Evolutionary conservation across 2,329 filamentous ascomycete genomes (phyloP), one percentile per base, ranked within the genome.

Genomic region (Aspergillus sp.): DNA sequence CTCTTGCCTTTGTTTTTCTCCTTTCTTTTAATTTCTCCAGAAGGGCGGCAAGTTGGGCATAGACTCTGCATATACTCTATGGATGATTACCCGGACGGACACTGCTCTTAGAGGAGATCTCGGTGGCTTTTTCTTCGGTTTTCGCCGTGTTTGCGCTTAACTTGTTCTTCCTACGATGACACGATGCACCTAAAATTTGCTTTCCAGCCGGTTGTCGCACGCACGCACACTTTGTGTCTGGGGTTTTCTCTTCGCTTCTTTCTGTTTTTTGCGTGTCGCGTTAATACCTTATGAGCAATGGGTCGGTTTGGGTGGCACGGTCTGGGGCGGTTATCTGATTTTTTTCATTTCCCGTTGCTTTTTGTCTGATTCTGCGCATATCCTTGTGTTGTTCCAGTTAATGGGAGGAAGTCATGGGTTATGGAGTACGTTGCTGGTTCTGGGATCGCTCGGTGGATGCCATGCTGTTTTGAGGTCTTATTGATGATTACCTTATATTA

Each of bases 261-360:
- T 52, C 36, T 53, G 34, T 55, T 53, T 53, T 52, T 46, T 58
- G 45, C 50, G 52, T 57, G 49, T 54, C 34, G 49, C 52, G 60
- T 61, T 60, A 42, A 64, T 55, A 57, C 52, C 55, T 63, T 59
- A 64, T 53, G 62, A 64, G 59, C 59, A 62, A 64, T 63, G 59
- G 58, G 54, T 49, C 51, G 34, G 54, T 55, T 60, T 51, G 57
- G 59, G 54, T 51, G 55, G 55, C 52, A 58, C 53, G 58, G 60
- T 62, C 57, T 56, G 57, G 61, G 60, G 56, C 47, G 61, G 61
- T 53, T 59, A 58, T 58, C 55, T 60, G 55, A 60, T 58, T 45
- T 29, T 40, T 48, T 34, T n/a, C 19, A 40, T 38, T 49, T 44
- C n/a, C n/a, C n/a, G 31, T 45, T 52, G 9, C 40, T 53, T 45